Evolutionary conservation across 176 grass and related monocot genomes (phyloP).

Genomic region (Carex littledalei): DNA sequence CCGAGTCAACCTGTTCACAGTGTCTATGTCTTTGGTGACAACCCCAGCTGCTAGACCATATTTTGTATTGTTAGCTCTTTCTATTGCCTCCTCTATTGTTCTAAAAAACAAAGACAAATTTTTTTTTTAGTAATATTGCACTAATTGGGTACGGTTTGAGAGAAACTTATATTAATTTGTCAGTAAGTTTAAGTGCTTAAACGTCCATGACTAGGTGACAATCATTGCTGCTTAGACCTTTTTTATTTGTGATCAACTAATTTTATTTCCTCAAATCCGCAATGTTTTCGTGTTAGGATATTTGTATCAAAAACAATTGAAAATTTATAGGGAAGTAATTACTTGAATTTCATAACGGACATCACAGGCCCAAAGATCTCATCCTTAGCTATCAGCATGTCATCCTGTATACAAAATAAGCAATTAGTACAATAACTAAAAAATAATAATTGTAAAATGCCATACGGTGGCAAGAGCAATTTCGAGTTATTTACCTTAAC

Average conservation of each 20-base stretch:
- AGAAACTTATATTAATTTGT: neutral
- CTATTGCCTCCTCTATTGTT: slow-evolving; percentile 65
- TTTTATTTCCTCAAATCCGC: too few species aligned
- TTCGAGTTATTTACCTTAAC: slow-evolving; percentile 29
- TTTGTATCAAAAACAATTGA: neutral
- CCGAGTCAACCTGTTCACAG: slow-evolving; percentile 52
- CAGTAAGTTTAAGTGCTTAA: neutral
- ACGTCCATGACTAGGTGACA: too few species aligned
- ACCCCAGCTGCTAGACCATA: slow-evolving; percentile 52
- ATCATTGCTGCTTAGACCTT: too few species aligned
- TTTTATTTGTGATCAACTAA: too few species aligned
- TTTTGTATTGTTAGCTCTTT: slow-evolving; percentile 37
- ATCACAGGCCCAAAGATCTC: slow-evolving; percentile 80
- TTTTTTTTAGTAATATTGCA: neutral
- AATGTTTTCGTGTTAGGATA: neutral
- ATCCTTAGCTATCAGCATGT: slow-evolving; percentile 59
- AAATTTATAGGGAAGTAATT: neutral
- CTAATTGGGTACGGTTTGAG: neutral
- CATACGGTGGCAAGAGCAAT: neutral
- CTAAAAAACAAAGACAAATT: slow-evolving; percentile 14
- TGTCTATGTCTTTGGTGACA: slow-evolving; percentile 46
- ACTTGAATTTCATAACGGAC: slow-evolving; percentile 84
- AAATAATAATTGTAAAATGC: neutral
- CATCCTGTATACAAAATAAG: slow-evolving; percentile 20
- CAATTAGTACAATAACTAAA: neutral